phyloP scores from a whole-genome alignment of 164 flowering plant genomes.

The Kalanchoe fedtschenkoi region DNA sequence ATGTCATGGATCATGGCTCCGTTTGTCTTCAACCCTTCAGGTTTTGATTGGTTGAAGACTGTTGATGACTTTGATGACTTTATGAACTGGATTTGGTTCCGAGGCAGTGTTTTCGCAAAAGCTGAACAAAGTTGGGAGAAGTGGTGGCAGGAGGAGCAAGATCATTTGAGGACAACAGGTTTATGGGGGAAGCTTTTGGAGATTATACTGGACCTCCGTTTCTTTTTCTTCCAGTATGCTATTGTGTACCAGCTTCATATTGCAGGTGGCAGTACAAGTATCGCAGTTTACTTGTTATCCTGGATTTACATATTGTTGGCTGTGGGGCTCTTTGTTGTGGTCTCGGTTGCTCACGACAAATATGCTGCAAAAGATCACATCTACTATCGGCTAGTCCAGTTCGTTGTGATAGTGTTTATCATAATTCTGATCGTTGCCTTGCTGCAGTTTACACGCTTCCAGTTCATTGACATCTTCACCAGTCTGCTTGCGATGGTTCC shows the following conservation, averaged over 20 bases:
- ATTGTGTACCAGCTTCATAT: constrained; percentile 47
- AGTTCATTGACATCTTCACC: constrained; percentile 33
- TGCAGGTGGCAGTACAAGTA: constrained; percentile 36
- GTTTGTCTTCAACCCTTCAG: constrained; percentile 54
- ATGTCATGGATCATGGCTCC: constrained; percentile 60
- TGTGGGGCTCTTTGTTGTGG: constrained; percentile 16
- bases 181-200: constrained; percentile 41
- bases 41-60: constrained; percentile 62
- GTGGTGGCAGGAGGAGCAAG: constrained; percentile 70
- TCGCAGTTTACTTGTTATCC: constrained; percentile 47
- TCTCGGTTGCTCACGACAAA: constrained; percentile 36
- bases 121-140: constrained; percentile 62
- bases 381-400: constrained; percentile 49
- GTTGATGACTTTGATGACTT: constrained; percentile 56
- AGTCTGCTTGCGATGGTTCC: constrained; percentile 45
- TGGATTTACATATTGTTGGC: constrained; percentile 43
- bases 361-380: constrained; percentile 49
- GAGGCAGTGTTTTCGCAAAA: constrained; percentile 42
- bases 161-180: constrained; percentile 46
- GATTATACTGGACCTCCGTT: constrained; percentile 42
- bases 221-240: constrained; percentile 56
- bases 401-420: constrained; percentile 26
- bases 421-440: constrained; percentile 28
- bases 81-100: constrained; percentile 60
- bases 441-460: constrained; percentile 31